phyloP scores from a whole-genome alignment of 2,329 filamentous ascomycete species.

The Verticillium tricorpus region DNA sequence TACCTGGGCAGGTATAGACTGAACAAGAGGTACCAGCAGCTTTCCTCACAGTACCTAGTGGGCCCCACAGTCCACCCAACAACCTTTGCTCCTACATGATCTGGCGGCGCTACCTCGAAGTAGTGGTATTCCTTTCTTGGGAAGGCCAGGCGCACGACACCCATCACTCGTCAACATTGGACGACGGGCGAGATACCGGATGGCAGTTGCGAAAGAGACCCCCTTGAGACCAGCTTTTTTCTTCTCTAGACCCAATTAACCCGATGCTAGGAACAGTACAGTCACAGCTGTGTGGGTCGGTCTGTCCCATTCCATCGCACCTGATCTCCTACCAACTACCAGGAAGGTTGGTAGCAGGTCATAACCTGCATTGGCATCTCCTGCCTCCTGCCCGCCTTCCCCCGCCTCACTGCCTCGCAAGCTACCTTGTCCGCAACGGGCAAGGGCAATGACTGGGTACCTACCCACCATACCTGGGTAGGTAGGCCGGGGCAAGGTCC shows the following conservation, averaged over 20 bases:
- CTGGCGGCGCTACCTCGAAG: neutral
- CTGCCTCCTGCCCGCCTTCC: neutral
- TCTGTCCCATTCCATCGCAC: neutral
- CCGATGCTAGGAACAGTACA: neutral
- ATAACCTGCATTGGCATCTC: too few relatives aligned
- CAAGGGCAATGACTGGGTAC: too few relatives aligned
- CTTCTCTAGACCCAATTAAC: neutral
- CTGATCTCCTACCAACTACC: neutral
- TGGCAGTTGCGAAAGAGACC: neutral
- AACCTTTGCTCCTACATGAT: neutral
- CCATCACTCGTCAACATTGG: neutral
- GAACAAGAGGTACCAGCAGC: too few relatives aligned
- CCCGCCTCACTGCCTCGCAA: neutral
- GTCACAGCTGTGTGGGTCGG: neutral
- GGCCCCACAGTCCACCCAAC: neutral
- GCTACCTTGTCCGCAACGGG: neutral
- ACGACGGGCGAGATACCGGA: neutral
- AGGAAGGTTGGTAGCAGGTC: too few relatives aligned
- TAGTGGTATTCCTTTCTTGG: neutral
- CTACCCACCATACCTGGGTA: neutral
- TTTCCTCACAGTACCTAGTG: too few relatives aligned
- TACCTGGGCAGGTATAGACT: too few relatives aligned
- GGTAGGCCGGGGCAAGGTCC: neutral
- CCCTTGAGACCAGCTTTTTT: neutral
- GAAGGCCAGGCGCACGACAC: neutral